Evolutionary conservation across 2,329 filamentous ascomycete genomes (phyloP).

Genomic region (Septoria petroselini): DNA sequence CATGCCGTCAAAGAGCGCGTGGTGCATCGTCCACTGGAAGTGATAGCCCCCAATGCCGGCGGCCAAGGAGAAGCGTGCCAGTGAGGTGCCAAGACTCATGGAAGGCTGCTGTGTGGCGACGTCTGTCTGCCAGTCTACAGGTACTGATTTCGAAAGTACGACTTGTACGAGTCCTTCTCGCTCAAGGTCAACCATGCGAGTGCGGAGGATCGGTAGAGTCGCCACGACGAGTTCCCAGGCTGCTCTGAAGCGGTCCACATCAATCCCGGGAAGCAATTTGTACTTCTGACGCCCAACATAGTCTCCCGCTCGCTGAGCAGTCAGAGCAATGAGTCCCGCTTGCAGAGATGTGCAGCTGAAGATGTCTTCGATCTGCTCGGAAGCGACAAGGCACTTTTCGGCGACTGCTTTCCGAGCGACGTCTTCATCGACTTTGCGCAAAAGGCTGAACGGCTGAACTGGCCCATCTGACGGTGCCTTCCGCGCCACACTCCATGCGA

Average conservation of each 20-base stretch:
- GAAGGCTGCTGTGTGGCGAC: background rate
- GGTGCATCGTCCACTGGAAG: conserved; percentile 35
- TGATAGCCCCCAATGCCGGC: background rate
- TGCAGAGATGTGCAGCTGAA: conserved; percentile 43
- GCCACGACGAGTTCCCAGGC: conserved; percentile 19
- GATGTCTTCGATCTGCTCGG: conserved; percentile 46
- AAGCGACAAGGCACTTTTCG: background rate
- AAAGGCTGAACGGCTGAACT: background rate
- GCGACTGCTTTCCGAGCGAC: background rate
- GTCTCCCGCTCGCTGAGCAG: conserved; percentile 50
- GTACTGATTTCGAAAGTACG: conserved; percentile 22
- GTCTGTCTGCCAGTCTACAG: background rate
- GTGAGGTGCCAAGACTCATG: conserved; percentile 1
- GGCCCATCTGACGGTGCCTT: background rate
- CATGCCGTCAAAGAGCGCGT: conserved; percentile 44
- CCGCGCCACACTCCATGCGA: no score
- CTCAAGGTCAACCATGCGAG: conserved; percentile 6
- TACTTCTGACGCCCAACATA: conserved; percentile 48
- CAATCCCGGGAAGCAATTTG: conserved; percentile 26
- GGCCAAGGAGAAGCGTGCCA: background rate
- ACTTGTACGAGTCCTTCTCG: conserved; percentile 21
- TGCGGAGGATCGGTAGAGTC: conserved; percentile 3
- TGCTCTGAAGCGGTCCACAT: conserved; percentile 38
- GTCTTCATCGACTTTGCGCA: background rate
- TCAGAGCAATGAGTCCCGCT: conserved; percentile 49